A percentile compares a stretch with the other conserved stretches of the same genome.
Conservation (phyloP, 2,329 filamentous ascomycete species). For the Paracoccidioides lutzii region DNA sequence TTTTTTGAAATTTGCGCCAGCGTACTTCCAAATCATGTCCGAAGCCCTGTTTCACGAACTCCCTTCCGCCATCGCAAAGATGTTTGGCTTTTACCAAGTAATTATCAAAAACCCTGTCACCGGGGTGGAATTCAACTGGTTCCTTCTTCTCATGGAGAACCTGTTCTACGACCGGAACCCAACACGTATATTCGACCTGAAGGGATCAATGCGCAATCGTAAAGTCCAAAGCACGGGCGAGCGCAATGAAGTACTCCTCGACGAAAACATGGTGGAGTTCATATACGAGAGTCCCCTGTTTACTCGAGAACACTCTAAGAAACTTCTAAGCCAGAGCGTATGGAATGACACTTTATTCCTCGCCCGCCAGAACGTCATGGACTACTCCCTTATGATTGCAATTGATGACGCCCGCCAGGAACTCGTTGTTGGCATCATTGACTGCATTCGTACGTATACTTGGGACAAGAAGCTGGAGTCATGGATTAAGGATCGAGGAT, state of each 20-base stretch:
- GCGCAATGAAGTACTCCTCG: conserved; percentile 87
- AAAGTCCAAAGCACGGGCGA: conserved; percentile 94
- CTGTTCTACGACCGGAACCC: conserved; percentile 90
- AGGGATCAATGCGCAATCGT: conserved; percentile 96
- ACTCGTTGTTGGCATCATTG: conserved; percentile 92
- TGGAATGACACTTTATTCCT: conserved; percentile 98
- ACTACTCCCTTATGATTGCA: conserved; percentile 96
- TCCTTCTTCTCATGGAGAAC: conserved; percentile 92
- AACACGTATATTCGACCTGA: conserved; percentile 85
- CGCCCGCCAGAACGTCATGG: conserved; percentile 93
- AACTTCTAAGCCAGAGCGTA: conserved; percentile 76
- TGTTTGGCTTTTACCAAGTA: conserved; percentile 96
- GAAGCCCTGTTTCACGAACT: conserved; percentile 91
- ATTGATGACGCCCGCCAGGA: conserved; percentile 85
- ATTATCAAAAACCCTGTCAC: conserved; percentile 91
- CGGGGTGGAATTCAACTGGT: conserved; percentile 86
- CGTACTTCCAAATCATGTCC: conserved; percentile 95
- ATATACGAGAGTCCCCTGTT: conserved; percentile 97
- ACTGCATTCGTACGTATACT: conserved; percentile 95
- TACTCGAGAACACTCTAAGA: conserved; percentile 89
- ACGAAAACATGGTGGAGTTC: conserved; percentile 98
- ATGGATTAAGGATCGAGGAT: conserved; percentile 96
- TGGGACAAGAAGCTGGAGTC: conserved; percentile 99
- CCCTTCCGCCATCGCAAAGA: conserved; percentile 94
- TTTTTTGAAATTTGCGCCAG: conserved; percentile 88